Base-by-base conservation (phyloP, 176 grass and related monocot genomes). In the Oryza punctata region DNA sequence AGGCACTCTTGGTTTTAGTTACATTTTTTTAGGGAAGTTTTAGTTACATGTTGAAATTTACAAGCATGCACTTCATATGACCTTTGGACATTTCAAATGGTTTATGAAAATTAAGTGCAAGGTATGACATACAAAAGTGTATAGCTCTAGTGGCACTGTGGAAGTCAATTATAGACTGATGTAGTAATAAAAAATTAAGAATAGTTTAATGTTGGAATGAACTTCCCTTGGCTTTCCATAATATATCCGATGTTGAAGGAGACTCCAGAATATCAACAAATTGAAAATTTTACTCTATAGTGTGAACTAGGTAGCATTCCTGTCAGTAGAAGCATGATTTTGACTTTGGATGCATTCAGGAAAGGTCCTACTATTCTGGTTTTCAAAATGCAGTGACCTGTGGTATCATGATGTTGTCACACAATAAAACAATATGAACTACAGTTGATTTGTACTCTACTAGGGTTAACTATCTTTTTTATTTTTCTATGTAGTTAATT, bases 1-100 rank as follows among this genome's bases (percentile, higher is more conserved):
- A 65, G 37, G 9, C 16, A n/a, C 40, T 89, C 21, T 60, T 68
- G 5, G 2, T 32, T 85, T 46, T 83, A 83, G 12, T 69, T 37
- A 23, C 18, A 30, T 72, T 38, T 38, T 35, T 5, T 35, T 35
- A 35, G 5, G 33, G 4, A 6, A 35, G 33, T 35, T 35, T 35
- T 35, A 35, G 33, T 35, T 35, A 5, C 33, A 35, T 35, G 10
- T 28, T 60, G 3, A 73, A 82, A 73, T 33, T 46, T 25, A 72
- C 21, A 45, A 64, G 26, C 2, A 30, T 49, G 16, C 19, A 30
- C 23, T 64, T 63, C 25, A 72, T 73, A 15, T 82, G 24, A 72
- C 43, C 41, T 70, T 12, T 82, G 30, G 23, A 64, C 10, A 63
- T 72, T 73, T 82, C 6, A 44, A 71, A 64, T 64, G 38, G 63